Base-by-base conservation (phyloP, 495 filamentous ascomycete species). In the Penicillium lividum region DNA sequence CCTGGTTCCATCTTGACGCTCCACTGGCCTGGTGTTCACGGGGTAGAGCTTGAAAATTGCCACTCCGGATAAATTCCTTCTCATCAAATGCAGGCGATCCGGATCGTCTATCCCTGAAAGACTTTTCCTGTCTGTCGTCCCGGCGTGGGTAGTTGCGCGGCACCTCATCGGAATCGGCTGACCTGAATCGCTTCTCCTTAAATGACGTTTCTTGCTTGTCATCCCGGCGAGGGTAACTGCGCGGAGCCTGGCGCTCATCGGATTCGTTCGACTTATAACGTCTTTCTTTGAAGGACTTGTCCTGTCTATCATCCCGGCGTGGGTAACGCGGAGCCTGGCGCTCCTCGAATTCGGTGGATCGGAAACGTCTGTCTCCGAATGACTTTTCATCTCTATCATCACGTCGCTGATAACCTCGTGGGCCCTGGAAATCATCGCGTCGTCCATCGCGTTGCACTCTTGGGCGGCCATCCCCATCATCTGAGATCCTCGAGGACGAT, bases 31-130 rank as follows among this genome's bases (percentile, higher is more conserved):
- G 73, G 40, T 70, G 63, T 16, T 70, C 63, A 36, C 59, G 65
- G 28, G 68, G 64, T 36, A 69, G 58, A 4, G 53, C 66, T 38
- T 63, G 66, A 51, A 77, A 74, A 13, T 65, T 70, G 30, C 74
- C 75, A 27, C 63, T 66, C 33, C 67, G 65, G 42, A 75, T 65
- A 44, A 73, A 76, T 48, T 74, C 70, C 27, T 68, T 66, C 34
- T 68, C 58, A 25, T 78, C 74, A 34, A 76, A 73, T 1, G 61
- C 27, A n/a, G 22, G 10, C 8, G 53, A 36, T 5, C 6, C 27
- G n/a, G 43, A 34, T 40, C 28, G 50, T 18, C n/a, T 47, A 8
- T 42, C 28, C 13, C 29, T 33, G 9, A 7, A 9, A 13, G 29
- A 27, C 18, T 25, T 53, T 18, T 30, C 25, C 33, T 28, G 18